Conservation (phyloP, 805 yeast species). For the Suhomyces vadensis region DNA sequence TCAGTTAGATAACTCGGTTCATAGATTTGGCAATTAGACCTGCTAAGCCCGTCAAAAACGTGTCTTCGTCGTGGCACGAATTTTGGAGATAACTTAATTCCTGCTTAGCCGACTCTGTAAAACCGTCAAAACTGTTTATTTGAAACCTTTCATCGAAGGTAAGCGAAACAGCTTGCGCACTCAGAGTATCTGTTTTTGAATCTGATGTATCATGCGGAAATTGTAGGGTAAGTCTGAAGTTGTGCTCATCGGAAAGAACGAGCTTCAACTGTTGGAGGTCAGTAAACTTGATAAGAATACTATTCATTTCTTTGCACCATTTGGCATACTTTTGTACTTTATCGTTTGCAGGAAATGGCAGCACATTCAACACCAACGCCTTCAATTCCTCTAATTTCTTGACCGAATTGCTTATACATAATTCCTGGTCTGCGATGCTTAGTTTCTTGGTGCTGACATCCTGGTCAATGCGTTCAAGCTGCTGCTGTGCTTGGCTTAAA, state of each 20-base stretch:
- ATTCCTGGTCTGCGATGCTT: constrained; percentile 10
- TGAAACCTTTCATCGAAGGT: background rate
- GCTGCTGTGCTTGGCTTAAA: background rate
- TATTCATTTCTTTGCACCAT: constrained; percentile 27
- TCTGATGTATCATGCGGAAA: no score
- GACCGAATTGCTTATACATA: constrained; percentile 5
- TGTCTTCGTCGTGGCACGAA: background rate
- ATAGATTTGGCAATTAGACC: background rate
- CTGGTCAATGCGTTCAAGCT: background rate
- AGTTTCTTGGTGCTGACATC: constrained; percentile 8
- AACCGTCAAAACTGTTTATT: background rate
- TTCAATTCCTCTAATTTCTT: constrained; percentile 7
- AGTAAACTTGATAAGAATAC: constrained; percentile 17
- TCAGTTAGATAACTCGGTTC: no score
- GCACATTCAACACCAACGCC: constrained; percentile 1
- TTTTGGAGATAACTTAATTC: background rate
- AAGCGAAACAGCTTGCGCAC: background rate
- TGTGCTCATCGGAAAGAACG: background rate
- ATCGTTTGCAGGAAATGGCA: constrained; percentile 7
- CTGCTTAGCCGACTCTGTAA: background rate
- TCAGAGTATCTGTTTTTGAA: no score
- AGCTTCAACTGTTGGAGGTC: constrained; percentile 8
- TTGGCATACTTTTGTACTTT: constrained; percentile 19
- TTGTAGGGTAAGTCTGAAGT: background rate
- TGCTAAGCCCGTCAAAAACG: constrained; percentile 8